Evolutionary conservation across 148 eudicot species (phyloP).

Genomic region (Rhododendron molle): DNA sequence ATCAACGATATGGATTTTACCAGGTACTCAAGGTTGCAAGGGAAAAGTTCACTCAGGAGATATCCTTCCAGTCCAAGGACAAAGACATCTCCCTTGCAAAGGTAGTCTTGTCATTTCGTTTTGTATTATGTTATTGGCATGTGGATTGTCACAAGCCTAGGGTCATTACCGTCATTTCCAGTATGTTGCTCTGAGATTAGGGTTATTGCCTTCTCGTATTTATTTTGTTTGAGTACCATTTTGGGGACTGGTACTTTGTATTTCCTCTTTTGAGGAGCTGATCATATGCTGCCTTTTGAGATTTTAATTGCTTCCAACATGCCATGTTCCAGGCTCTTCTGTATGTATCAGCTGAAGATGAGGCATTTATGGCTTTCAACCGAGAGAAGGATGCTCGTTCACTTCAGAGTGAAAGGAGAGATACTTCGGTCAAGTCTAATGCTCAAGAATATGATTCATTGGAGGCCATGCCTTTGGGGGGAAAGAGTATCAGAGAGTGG

Average conservation of each 20-base stretch:
- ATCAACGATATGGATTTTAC: constrained; percentile 12
- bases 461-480: constrained; percentile 61
- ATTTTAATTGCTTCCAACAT: constrained; percentile 9
- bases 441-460: constrained; percentile 39
- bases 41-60: constrained; percentile 76
- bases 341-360: constrained; percentile 82
- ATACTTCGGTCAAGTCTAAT: constrained; percentile 20
- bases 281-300: background rate
- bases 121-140: background rate
- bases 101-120: constrained; percentile 32
- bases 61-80: constrained; percentile 78
- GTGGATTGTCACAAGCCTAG: background rate
- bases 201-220: background rate
- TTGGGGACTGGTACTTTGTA: background rate
- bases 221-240: background rate
- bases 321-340: constrained; percentile 59
- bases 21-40: constrained; percentile 79
- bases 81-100: constrained; percentile 90
- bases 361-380: constrained; percentile 66
- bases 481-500: constrained; percentile 73
- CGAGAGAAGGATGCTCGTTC: constrained; percentile 66
- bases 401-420: constrained; percentile 50
- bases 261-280: background rate
- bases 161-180: background rate
- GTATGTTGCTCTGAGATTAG: background rate